A percentile compares a stretch with the other conserved stretches of the same genome.
phyloP scores from a whole-genome alignment of 2,329 filamentous ascomycete genomes.

The Elsinoe batatas region DNA sequence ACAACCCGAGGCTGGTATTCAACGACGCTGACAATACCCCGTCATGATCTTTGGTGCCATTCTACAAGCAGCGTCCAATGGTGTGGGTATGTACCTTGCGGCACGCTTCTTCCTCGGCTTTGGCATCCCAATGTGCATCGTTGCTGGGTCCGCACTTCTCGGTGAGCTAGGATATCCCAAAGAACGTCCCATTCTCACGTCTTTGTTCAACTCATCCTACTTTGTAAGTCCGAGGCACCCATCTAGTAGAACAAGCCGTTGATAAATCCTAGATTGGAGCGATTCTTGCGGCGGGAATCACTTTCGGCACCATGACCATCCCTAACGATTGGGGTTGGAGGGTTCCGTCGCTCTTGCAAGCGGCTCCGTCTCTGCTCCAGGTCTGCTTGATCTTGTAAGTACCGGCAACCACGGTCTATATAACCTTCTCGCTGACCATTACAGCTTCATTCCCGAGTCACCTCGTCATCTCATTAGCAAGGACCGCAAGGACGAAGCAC shows the following conservation, averaged over 20 bases:
- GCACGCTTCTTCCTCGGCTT: conserved; percentile 31
- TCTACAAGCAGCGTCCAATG: neutral
- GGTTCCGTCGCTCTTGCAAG: conserved; percentile 41
- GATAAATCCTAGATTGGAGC: conserved; percentile 52
- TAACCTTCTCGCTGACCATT: no score
- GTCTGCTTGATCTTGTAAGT: conserved; percentile 51
- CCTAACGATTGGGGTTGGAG: conserved; percentile 41
- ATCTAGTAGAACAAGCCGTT: conserved; percentile 12
- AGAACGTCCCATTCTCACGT: conserved; percentile 28
- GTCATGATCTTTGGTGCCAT: neutral
- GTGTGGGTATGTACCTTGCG: conserved; percentile 26
- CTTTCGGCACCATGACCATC: conserved; percentile 49
- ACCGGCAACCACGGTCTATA: no score
- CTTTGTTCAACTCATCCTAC: conserved; percentile 21
- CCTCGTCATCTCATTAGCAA: conserved; percentile 57
- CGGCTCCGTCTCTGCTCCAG: conserved; percentile 28
- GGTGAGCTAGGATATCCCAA: conserved; percentile 37
- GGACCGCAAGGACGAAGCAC: conserved; percentile 53
- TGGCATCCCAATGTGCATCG: conserved; percentile 26
- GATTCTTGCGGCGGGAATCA: conserved; percentile 49
- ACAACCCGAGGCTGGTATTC: neutral
- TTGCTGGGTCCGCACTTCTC: conserved; percentile 30
- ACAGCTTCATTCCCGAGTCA: conserved; percentile 47
- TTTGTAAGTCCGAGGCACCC: conserved; percentile 12
- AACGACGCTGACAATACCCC: neutral